Evolutionary conservation across 2,329 filamentous ascomycete species (phyloP), one percentile per base, ranked within the genome.

Genomic region (Graphiopsis chlorocephala): DNA sequence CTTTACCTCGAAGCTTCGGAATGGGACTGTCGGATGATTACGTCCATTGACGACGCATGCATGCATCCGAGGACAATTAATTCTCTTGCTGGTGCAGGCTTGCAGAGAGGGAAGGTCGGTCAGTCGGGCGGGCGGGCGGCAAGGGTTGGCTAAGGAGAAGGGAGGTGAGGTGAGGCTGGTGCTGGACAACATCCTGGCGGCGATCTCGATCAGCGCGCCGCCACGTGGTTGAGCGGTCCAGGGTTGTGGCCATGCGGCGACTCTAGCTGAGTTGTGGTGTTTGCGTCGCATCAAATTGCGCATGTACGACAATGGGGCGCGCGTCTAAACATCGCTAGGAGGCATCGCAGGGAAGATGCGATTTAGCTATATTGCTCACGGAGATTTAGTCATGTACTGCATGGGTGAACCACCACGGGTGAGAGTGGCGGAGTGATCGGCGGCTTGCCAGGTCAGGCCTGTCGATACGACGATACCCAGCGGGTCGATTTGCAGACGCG

Each of bases 371-470:
- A 23, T 20, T 45, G 38, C 38, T 20, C 38, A 45, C 38, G 38
- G n/a, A 45, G n/a, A 20, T 45, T 45, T 45, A 45, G 38, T 45
- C 38, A 45, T 45, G 38, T 45, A 15, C 38, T 11, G 38, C 38
- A 45, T 45, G 38, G 38, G 38, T 45, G 38, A 45, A 45, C 38
- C 14, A 10, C 35, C 6, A 5, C 35, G 35, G 35, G 35, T 42
- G 15, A 7, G 26, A n/a, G 48, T n/a, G 48, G 48, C 48, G 6
- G 48, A 53, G 50, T 20, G 59, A 61, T 52, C 59, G 28, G 45
- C 47, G 23, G 25, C 38, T 47, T 35, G 59, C 59, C 31, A 47
- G 59, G 59, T 52, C 17, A 61, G 53, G 59, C 59, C 31, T 61
- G 59, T 61, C 42, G 29, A 33, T 56, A 35, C 20, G 28, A 17